phyloP scores from a whole-genome alignment of 352 stramenopile genomes.

The Phytophthora sojae region DNA sequence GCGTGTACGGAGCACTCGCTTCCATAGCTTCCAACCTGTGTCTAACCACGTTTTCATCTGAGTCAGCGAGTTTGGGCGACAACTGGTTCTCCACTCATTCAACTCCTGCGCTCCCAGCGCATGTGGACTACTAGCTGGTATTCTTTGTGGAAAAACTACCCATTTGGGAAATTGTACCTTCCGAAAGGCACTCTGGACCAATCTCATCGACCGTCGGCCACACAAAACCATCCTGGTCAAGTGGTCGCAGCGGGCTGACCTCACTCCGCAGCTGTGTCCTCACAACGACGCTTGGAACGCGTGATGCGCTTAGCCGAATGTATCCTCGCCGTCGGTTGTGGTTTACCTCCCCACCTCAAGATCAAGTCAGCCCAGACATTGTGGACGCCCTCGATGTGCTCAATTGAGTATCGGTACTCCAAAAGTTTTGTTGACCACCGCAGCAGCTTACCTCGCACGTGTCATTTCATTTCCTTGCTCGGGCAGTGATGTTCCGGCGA shows the following conservation, averaged over 20 bases:
- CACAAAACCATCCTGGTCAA: constrained; percentile 4
- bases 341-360: constrained; percentile 19
- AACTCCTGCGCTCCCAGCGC: too few relatives aligned
- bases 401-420: constrained; percentile 22
- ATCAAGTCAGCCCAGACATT: constrained; percentile 9
- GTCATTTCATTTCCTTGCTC: not conserved
- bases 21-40: not conserved
- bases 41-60: not conserved
- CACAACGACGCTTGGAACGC: too few relatives aligned
- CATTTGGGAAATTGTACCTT: too few relatives aligned
- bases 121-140: too few relatives aligned
- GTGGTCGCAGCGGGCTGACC: too few relatives aligned
- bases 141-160: too few relatives aligned
- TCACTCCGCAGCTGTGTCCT: too few relatives aligned
- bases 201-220: constrained; percentile 9
- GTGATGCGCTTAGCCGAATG: too few relatives aligned
- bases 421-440: constrained; percentile 19
- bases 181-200: not conserved
- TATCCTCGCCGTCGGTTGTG: too few relatives aligned
- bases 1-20: not conserved
- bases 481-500: constrained; percentile 4
- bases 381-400: constrained; percentile 23
- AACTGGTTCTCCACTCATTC: too few relatives aligned
- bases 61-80: not conserved
- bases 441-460: constrained; percentile 1